phyloP scores from a whole-genome alignment of 78 protist genomes.

The Dictyostelium citrinum region DNA sequence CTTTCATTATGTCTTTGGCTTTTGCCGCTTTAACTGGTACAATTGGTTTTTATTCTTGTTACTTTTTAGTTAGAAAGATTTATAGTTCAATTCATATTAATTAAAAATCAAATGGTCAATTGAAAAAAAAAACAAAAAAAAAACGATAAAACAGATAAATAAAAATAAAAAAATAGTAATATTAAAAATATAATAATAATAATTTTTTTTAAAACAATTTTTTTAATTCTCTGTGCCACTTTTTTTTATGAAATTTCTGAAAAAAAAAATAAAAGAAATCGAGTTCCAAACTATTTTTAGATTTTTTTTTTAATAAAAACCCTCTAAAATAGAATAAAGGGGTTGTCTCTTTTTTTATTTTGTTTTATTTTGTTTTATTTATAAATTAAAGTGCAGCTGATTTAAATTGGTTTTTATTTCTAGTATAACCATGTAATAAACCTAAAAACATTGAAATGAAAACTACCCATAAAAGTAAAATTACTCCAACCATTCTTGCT shows the following conservation, averaged over 20 bases:
- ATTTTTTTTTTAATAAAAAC: not conserved
- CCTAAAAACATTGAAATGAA: slow-evolving; percentile 24
- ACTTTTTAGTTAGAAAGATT: slow-evolving; percentile 86
- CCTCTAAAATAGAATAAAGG: not conserved
- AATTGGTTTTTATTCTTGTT: slow-evolving; percentile 89
- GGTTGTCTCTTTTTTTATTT: not conserved
- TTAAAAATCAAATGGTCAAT: not conserved
- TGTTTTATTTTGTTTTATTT: not conserved
- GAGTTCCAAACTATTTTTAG: not conserved
- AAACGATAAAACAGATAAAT: not conserved
- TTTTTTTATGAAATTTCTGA: not conserved
- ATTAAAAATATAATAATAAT: not conserved
- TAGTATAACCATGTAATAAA: slow-evolving; percentile 11
- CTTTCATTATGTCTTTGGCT: slow-evolving; percentile 78
- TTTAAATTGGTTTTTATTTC: not conserved
- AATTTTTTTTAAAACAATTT: too few relatives aligned
- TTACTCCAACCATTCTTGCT: slow-evolving; percentile 5
- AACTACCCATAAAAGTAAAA: slow-evolving; percentile 26
- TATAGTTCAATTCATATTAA: slow-evolving; percentile 84
- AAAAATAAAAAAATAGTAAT: not conserved
- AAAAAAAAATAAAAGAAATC: not conserved
- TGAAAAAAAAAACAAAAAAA: not conserved
- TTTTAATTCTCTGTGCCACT: too few relatives aligned
- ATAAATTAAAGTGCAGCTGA: not conserved
- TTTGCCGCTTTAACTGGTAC: slow-evolving; percentile 94